Evolutionary conservation across 1,284 basidiomycete genomes (phyloP), one percentile per base, ranked within the genome.

Genomic region (Moesziomyces sp.): DNA sequence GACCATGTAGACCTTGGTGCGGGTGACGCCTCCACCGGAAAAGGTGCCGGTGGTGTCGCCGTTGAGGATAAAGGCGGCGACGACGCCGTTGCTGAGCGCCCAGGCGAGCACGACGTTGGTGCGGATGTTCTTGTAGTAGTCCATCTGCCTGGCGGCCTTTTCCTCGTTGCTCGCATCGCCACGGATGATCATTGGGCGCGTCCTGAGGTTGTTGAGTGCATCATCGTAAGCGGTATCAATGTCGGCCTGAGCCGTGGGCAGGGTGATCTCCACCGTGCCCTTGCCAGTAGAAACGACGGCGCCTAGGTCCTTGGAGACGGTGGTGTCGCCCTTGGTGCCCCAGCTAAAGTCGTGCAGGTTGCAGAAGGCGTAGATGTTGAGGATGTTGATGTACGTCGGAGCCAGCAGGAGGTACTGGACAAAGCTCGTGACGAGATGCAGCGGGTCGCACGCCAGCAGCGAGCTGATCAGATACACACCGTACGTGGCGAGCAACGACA

Each of bases 401-500:
- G 93, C 91, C 87, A 96, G 89, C 56, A 98, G 87, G 23, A 95
- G 86, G 82, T 97, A 98, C 84, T 97, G 95, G 16, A 94, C 45
- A 85, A 97, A 96, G n/a, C 91, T 93, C 0, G 95, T 97, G 81
- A 97, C 58, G 85, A 97, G 90, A 80, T 96, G 94, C 90, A 92
- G 92, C 4, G 93, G 93, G 79, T 95, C 92, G 77, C 93, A 90
- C 0, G 94, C 92, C 18, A 97, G 86, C n/a, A 97, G 72, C 77
- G 92, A 93, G 45, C 59, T 58, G 16, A 80, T 78, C 55, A 85
- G 45, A 49, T 81, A 83, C 4, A 82, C 78, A 9, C 94, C 94
- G 80, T 93, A 97, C 0, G 94, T 97, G 28, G 93, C 88, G 11
- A 90, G 85, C 38, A 98, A 86, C 56, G 92, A 94, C 70, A 97